Conservation (phyloP, 805 yeast species). For the Monosporozyma siamensis region DNA sequence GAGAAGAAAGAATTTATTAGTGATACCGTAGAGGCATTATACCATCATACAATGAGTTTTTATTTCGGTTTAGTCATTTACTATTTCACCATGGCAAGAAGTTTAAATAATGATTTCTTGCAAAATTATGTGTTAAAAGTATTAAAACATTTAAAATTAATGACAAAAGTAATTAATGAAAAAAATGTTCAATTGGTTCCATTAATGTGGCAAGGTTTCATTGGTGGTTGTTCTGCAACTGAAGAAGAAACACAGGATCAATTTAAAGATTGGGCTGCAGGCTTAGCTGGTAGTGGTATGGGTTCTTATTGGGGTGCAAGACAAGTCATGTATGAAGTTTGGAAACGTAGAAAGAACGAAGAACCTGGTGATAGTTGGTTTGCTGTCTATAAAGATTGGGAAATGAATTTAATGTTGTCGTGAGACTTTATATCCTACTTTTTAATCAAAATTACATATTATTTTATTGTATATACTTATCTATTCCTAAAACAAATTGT, state of each 20-base stretch:
- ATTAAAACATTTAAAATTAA: slow-evolving; percentile 51
- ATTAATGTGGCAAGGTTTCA: slow-evolving; percentile 80
- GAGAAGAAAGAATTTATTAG: slow-evolving; percentile 21
- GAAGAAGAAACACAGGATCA: slow-evolving; percentile 50
- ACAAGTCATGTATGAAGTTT: slow-evolving; percentile 76
- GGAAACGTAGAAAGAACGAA: slow-evolving; percentile 60
- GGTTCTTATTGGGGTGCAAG: slow-evolving; percentile 85
- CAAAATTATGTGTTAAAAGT: slow-evolving; percentile 56
- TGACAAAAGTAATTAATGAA: slow-evolving; percentile 45
- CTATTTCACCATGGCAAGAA: slow-evolving; percentile 55
- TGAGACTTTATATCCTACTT: too few relatives aligned
- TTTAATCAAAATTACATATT: too few relatives aligned
- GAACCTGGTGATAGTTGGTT: slow-evolving; percentile 64
- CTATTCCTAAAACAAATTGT: too few relatives aligned
- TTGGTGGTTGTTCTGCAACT: slow-evolving; percentile 75
- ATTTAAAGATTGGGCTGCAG: slow-evolving; percentile 55
- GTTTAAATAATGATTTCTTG: slow-evolving; percentile 43
- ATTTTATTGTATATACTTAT: too few relatives aligned
- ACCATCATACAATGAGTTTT: slow-evolving; percentile 73
- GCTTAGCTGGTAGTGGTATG: slow-evolving; percentile 44
- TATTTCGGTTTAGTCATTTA: slow-evolving; percentile 64
- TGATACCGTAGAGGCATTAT: slow-evolving; percentile 53
- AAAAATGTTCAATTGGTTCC: slow-evolving; percentile 56
- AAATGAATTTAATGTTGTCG: slow-evolving; percentile 69
- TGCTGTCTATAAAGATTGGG: slow-evolving; percentile 74